phyloP scores from a whole-genome alignment of 805 yeast genomes.

The Candida rishiriensis region DNA sequence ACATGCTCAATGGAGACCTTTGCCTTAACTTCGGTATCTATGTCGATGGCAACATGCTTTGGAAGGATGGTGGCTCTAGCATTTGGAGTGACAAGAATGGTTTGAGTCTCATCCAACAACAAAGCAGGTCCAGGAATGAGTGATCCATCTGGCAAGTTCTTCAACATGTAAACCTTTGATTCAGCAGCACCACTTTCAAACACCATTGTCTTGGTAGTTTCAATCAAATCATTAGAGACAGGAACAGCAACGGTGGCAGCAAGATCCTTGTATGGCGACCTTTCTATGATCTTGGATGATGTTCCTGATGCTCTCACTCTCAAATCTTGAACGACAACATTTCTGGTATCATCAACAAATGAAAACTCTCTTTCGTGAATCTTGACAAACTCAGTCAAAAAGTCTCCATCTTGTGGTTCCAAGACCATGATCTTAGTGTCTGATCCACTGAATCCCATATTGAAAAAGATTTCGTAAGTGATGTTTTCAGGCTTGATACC shows the following conservation, averaged over 20 bases:
- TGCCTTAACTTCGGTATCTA: conserved; percentile 22
- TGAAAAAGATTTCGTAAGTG: conserved; percentile 41
- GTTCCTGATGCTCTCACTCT: conserved; percentile 68
- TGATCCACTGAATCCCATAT: conserved; percentile 75
- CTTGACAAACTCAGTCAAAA: conserved; percentile 42
- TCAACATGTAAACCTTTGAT: conserved; percentile 41
- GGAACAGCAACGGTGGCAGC: conserved; percentile 64
- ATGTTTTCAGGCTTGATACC: conserved; percentile 14
- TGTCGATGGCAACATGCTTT: conserved; percentile 30
- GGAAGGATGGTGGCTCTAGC: conserved; percentile 30
- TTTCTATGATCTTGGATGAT: conserved; percentile 36
- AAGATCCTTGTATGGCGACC: conserved; percentile 12
- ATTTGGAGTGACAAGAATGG: conserved; percentile 32
- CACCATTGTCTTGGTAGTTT: conserved; percentile 40
- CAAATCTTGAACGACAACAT: conserved; percentile 59
- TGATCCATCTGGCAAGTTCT: conserved; percentile 45
- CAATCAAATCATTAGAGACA: conserved; percentile 62
- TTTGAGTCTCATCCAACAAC: conserved; percentile 34
- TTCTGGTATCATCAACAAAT: conserved; percentile 50
- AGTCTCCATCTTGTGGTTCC: conserved; percentile 28
- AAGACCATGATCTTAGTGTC: conserved; percentile 70
- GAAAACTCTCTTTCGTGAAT: conserved; percentile 66
- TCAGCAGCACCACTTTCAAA: conserved; percentile 20
- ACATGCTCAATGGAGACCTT: conserved; percentile 35
- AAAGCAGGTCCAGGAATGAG: conserved; percentile 46